Base-by-base conservation (phyloP, 495 filamentous ascomycete species). In the Penicillium waksmanii region DNA sequence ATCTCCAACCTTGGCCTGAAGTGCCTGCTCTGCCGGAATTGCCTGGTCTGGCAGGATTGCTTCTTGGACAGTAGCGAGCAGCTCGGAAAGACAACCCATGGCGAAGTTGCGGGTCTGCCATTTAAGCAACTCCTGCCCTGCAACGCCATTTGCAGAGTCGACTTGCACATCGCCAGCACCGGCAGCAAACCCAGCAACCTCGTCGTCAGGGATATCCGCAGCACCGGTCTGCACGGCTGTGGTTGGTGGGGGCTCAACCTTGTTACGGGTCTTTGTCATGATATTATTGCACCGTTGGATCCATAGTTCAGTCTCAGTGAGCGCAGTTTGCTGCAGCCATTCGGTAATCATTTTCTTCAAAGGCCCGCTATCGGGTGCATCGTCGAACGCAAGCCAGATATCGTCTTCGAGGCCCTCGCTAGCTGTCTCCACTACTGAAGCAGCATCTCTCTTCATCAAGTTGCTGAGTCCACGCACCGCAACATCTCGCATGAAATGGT, bases 61-160 rank as follows among this genome's bases (percentile, higher is more conserved):
- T 73, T 90, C 92, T 47, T 82, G 85, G 11, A 94, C 84, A 25
- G 91, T 82, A 8, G 80, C 69, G 51, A 98, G 82, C 15, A 99
- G 84, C 51, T 96, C 91, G 55, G 87, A 88, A n/a, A 99, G 80
- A 70, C 91, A 94, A 63, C 87, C 86, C 87, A 99, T 92, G 23
- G 91, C 93, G 68, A 98, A 98, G 27, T 92, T 92, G 21, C 93
- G 90, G 27, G 96, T 94, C 67, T 98, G 95, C 95, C 96, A 98
- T 65, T 92, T 85, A 63, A 99, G 73, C 1, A 95, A 82, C 70
- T 99, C 95, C 70, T 95, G 93, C 25, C 90, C 88, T 2, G 85
- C 80, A 31, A 82, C 73, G n/a, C 82, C 78, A 21, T 77, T 72
- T 11, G 82, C 76, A 43, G 85, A 76, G 11, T 92, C 89, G 38